A percentile compares a stretch with the other conserved stretches of the same genome.
These are phyloP conservation scores for Fusarium penzigii DNA, from an alignment of 2,329 filamentous ascomycete species.

Conservation along the genomic window DNA sequence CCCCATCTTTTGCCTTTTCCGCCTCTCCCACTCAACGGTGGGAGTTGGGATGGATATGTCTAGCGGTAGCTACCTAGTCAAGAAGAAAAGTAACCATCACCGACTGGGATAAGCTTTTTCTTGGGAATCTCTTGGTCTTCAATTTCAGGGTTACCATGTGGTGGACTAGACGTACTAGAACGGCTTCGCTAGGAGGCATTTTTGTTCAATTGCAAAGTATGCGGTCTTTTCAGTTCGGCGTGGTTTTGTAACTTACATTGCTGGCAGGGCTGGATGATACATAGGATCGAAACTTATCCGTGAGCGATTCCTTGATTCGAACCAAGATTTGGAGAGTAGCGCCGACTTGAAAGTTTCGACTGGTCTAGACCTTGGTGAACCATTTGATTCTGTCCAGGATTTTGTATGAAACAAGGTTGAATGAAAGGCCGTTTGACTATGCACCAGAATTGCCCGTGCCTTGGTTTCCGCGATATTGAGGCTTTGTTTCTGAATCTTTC, in stretches of 20 bases:
- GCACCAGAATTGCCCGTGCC: background rate
- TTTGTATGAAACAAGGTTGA: slow-evolving; percentile 5
- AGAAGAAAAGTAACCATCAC: background rate
- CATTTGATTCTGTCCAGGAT: slow-evolving; percentile 9
- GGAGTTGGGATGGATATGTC: too few species aligned
- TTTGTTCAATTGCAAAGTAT: too few species aligned
- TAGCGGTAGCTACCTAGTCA: background rate
- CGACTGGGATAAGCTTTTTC: background rate
- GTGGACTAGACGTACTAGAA: too few species aligned
- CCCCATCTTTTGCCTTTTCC: too few species aligned
- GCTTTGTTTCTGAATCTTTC: too few species aligned
- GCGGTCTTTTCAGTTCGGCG: too few species aligned
- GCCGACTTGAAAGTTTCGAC: slow-evolving; percentile 17
- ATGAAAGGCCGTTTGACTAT: slow-evolving; percentile 9
- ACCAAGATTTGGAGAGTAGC: slow-evolving; percentile 11
- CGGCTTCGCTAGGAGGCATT: too few species aligned
- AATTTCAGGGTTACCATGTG: background rate
- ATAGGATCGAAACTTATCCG: slow-evolving; percentile 1
- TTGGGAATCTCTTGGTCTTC: background rate
- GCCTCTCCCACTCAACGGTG: too few species aligned
- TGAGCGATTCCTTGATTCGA: slow-evolving; percentile 10
- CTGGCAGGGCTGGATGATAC: background rate
- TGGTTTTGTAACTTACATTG: too few species aligned
- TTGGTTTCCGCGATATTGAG: too few species aligned
- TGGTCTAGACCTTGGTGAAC: slow-evolving; percentile 22